Percentiles rank a stretch among this genome's conserved stretches.
Conservation (phyloP, 2,329 filamentous ascomycete genomes). For the Grosmannia penicillata region DNA sequence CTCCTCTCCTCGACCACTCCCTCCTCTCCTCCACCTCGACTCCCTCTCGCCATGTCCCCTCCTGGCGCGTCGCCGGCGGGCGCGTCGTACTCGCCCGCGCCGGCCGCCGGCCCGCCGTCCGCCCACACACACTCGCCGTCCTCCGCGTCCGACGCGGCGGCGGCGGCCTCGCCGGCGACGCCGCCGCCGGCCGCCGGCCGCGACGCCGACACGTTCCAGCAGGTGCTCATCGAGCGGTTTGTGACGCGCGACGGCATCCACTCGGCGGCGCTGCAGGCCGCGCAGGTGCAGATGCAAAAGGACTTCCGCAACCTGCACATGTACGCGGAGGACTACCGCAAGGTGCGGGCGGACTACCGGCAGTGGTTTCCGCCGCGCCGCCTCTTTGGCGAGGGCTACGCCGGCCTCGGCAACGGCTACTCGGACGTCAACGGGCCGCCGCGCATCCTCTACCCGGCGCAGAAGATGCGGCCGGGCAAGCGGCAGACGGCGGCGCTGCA, state of each 20-base stretch:
- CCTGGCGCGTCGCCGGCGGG: too few species aligned
- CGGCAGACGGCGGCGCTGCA: constrained; percentile 60
- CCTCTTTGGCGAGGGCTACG: constrained; percentile 63
- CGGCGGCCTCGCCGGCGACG: neutral
- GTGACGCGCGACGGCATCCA: constrained; percentile 39
- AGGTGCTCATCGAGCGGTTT: constrained; percentile 37
- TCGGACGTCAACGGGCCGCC: constrained; percentile 58
- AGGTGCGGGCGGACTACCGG: constrained; percentile 39
- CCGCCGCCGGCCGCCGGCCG: constrained; percentile 19
- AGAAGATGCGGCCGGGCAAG: constrained; percentile 63
- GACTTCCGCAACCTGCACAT: constrained; percentile 29
- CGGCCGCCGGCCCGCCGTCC: neutral
- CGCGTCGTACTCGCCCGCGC: neutral
- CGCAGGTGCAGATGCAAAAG: constrained; percentile 37
- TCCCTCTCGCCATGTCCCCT: too few species aligned
- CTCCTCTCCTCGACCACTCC: too few species aligned
- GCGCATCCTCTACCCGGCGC: constrained; percentile 63
- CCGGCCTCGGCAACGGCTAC: constrained; percentile 74
- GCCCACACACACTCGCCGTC: neutral
- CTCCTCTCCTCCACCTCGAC: too few species aligned
- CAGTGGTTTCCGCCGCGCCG: constrained; percentile 39
- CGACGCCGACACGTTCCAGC: constrained; percentile 40
- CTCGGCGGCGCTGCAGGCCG: constrained; percentile 35
- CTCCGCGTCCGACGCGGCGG: constrained; percentile 1
- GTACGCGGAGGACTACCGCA: constrained; percentile 56